A percentile compares a stretch with the other conserved stretches of the same genome.
Evolutionary conservation across 140 eudicot species (phyloP).

Genomic region (Bidens hawaiensis): DNA sequence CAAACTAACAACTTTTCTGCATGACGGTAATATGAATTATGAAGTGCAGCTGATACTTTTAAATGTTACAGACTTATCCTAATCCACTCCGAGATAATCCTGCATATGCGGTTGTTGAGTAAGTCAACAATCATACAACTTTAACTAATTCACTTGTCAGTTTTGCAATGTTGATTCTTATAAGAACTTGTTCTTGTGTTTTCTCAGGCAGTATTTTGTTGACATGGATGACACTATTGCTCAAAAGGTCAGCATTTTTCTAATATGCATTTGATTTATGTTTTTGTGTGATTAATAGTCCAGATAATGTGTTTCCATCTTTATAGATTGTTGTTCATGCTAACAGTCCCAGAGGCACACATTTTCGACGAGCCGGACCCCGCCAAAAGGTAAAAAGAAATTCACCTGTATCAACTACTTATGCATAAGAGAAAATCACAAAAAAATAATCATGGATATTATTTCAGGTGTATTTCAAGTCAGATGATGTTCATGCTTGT

Average conservation of each 20-base stretch:
- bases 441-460: not conserved
- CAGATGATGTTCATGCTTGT: slow-evolving; percentile 84
- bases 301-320: not conserved
- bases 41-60: not conserved
- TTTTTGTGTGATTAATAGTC: not conserved
- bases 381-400: slow-evolving; percentile 54
- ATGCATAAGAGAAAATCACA: too few species aligned
- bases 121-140: slow-evolving; percentile 16
- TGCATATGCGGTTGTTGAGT: slow-evolving; percentile 74
- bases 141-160: not conserved
- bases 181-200: not conserved
- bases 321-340: slow-evolving; percentile 63
- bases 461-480: slow-evolving; percentile 62
- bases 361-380: slow-evolving; percentile 86
- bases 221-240: slow-evolving; percentile 65
- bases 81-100: slow-evolving; percentile 87
- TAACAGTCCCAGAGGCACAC: slow-evolving; percentile 65
- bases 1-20: not conserved
- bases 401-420: not conserved
- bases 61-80: slow-evolving; percentile 36
- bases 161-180: not conserved
- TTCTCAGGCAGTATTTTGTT: slow-evolving; percentile 80
- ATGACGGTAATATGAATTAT: not conserved
- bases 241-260: slow-evolving; percentile 51
- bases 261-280: not conserved